Conservation (phyloP, 495 filamentous ascomycete genomes). For the Cryomyces minteri region DNA sequence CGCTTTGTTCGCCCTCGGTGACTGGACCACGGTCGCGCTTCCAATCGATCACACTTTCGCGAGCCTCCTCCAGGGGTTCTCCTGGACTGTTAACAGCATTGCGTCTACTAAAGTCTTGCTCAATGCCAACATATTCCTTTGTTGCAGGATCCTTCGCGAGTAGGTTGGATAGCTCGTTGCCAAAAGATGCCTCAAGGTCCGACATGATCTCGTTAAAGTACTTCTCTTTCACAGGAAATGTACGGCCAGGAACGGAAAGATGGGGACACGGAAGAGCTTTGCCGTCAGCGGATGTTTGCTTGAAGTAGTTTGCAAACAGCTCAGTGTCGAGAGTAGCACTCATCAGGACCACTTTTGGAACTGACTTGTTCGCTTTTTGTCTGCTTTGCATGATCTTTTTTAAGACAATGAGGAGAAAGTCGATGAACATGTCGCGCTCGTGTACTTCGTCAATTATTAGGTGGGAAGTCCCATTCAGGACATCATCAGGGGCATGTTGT, state of each 20-base stretch:
- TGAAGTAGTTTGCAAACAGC: constrained; percentile 36
- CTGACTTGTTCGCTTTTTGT: constrained; percentile 14
- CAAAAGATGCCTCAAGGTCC: constrained; percentile 16
- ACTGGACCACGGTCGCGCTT: neutral
- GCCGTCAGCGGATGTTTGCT: constrained; percentile 5
- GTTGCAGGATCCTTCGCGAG: constrained; percentile 19
- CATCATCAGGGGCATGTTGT: constrained; percentile 22
- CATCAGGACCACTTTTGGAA: constrained; percentile 38
- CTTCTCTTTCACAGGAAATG: constrained; percentile 32
- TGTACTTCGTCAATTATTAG: constrained; percentile 45
- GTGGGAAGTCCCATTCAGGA: constrained; percentile 29
- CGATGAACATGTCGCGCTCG: constrained; percentile 35
- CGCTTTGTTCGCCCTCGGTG: neutral
- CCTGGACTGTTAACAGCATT: neutral
- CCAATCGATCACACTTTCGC: neutral
- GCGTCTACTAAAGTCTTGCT: constrained; percentile 11
- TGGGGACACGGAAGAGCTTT: constrained; percentile 23
- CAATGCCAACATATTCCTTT: constrained; percentile 18
- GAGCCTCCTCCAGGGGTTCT: neutral
- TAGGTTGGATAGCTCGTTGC: constrained; percentile 4
- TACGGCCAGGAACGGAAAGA: constrained; percentile 34
- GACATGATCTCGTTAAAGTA: constrained; percentile 32
- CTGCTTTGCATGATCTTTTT: constrained; percentile 27
- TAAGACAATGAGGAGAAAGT: constrained; percentile 35
- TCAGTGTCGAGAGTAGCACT: constrained; percentile 39